phyloP scores from a whole-genome alignment of 176 grass and related monocot species.

The Thalia dealbata region DNA sequence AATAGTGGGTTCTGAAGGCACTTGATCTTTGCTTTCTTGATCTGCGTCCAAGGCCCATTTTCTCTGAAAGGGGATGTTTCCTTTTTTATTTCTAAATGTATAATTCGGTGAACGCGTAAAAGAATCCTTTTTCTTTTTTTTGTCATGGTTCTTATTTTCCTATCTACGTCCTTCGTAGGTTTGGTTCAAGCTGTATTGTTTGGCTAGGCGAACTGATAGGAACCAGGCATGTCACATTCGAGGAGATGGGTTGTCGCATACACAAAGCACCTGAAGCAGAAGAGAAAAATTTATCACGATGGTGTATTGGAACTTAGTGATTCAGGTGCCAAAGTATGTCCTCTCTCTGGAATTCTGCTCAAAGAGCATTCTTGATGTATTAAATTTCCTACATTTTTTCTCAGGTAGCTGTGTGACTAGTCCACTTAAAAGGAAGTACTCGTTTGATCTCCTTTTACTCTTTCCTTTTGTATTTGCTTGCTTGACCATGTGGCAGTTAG shows the following conservation, averaged over 20 bases:
- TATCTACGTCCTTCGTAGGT: background rate
- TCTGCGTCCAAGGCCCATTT: background rate
- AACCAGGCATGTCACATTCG: background rate
- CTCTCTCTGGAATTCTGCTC: background rate
- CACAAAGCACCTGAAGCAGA: conserved; percentile 81
- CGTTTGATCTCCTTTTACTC: too few relatives aligned
- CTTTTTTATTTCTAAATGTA: background rate
- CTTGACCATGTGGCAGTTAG: too few relatives aligned
- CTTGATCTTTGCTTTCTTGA: background rate
- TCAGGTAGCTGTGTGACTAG: background rate
- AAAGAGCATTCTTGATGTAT: background rate
- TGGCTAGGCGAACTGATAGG: background rate
- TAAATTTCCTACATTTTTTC: conserved; percentile 30
- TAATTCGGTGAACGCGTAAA: background rate
- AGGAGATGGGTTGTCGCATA: conserved; percentile 53
- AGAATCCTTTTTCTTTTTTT: background rate
- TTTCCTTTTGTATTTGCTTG: too few relatives aligned
- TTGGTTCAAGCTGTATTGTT: background rate
- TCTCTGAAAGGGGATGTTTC: too few relatives aligned
- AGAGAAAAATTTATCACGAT: conserved; percentile 76
- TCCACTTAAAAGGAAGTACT: too few relatives aligned
- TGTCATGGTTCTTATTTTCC: background rate
- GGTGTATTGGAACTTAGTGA: conserved; percentile 35
- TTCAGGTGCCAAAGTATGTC: conserved; percentile 48
- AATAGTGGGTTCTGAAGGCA: background rate